A percentile compares a stretch with the other conserved stretches of the same genome.
Conservation (phyloP, 2,329 filamentous ascomycete species). For the Colletotrichum godetiae region DNA sequence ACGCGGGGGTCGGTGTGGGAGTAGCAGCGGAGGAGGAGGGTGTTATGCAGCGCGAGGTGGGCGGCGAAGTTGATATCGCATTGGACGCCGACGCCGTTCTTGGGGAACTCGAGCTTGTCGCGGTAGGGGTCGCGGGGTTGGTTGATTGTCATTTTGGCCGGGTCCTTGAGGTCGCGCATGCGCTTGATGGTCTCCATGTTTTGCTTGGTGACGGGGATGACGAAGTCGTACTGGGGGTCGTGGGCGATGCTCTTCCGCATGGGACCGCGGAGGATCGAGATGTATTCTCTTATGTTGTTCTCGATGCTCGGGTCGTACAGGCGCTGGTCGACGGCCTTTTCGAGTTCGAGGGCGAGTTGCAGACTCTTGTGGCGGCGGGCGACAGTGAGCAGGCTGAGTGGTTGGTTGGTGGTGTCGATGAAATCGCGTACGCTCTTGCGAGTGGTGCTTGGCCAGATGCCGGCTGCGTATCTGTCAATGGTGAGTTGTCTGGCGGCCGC, state of each 20-base stretch:
- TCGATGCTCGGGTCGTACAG: conserved; percentile 53
- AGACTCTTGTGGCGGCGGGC: conserved; percentile 64
- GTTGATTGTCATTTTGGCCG: conserved; percentile 60
- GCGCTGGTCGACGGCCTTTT: conserved; percentile 61
- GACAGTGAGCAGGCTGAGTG: conserved; percentile 52
- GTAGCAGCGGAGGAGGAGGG: conserved; percentile 84
- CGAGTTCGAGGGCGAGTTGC: conserved; percentile 67
- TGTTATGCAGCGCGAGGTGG: conserved; percentile 86
- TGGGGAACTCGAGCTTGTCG: conserved; percentile 80
- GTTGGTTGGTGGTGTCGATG: conserved; percentile 31
- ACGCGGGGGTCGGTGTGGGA: conserved; percentile 83
- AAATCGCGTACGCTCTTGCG: conserved; percentile 42
- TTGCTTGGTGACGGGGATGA: conserved; percentile 51
- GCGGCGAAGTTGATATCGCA: conserved; percentile 95
- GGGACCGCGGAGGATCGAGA: conserved; percentile 59
- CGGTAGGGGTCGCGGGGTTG: conserved; percentile 65
- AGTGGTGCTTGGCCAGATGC: conserved; percentile 60
- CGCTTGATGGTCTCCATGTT: conserved; percentile 49
- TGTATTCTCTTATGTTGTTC: conserved; percentile 57
- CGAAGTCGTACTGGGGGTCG: conserved; percentile 41
- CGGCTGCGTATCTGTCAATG: conserved; percentile 60
- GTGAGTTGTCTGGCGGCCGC: conserved; percentile 39
- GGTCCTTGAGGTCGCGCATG: conserved; percentile 60
- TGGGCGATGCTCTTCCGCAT: conserved; percentile 40
- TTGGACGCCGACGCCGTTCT: conserved; percentile 81